Evolutionary conservation across 345 rosid species (phyloP), one percentile per base, ranked within the genome.

Genomic region (Citropsis articulata): DNA sequence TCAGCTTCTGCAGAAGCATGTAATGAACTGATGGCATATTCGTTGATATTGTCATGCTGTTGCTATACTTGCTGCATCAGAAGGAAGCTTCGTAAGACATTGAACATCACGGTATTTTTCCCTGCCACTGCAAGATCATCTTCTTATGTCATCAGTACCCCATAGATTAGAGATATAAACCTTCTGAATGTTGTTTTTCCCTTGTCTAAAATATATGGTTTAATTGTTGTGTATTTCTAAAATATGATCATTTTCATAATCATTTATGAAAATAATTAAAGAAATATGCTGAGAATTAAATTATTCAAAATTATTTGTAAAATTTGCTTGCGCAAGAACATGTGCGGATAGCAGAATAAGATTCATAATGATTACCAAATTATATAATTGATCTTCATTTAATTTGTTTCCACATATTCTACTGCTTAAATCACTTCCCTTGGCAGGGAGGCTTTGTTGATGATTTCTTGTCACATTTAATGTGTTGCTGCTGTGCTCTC

Each of bases 401-500:
- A 3, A 30, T 42, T 66, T 71, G 24, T 66, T 50, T 64, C 69
- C 42, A 55, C 38, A 18, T 22, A 33, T 28, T 22, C 9, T 28
- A 27, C 30, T 16, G 62, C 7, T 14, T 4, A 42, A 24, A 2
- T 9, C 35, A 22, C 30, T 22, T 55, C 28, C 38, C 75, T 75
- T 76, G 10, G 63, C 93, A 94, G 99, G 98, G 98, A 73, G 99
- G 99, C 63, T 90, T 82, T 66, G 60, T 94, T 72, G 99, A 94
- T 65, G 98, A 96, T 85, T 96, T 96, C 84, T 97, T 94, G 68
- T 94, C 99, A 6, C 99, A 96, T 87, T 61, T 96, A 48, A 91
- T 96, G 97, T 96, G 98, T 73, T 96, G 99, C 84, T 96, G 99
- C 81, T 96, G 99, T 71, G 95, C 99, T 36, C 98, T 96, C 40